Conservation (phyloP, 1,139 yeast species). For the Scheffersomyces insectosa region DNA sequence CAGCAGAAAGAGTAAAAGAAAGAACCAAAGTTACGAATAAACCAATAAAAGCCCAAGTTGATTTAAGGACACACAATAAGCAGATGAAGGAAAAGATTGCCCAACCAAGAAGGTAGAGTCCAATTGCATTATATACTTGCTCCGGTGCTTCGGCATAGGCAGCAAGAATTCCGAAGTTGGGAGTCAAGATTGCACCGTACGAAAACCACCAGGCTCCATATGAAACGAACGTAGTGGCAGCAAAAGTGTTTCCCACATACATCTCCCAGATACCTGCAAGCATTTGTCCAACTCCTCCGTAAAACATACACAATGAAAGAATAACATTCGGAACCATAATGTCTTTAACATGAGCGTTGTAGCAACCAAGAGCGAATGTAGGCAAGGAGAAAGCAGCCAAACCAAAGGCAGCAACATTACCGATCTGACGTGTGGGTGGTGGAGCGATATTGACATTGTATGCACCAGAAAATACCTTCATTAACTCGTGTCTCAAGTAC, state of each 20-base stretch:
- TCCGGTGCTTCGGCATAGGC: slow-evolving; percentile 22
- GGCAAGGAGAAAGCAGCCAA: not conserved
- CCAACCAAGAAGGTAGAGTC: slow-evolving; percentile 48
- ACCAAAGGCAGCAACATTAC: not conserved
- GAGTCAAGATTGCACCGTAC: slow-evolving; percentile 35
- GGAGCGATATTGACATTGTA: slow-evolving; percentile 52
- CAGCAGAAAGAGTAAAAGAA: slow-evolving; percentile 45
- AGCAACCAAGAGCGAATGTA: not conserved
- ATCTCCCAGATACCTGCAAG: slow-evolving; percentile 57
- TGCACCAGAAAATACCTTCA: slow-evolving; percentile 41
- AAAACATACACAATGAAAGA: slow-evolving; percentile 48
- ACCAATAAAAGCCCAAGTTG: slow-evolving; percentile 41
- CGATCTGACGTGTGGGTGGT: slow-evolving; percentile 12
- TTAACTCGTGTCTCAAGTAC: slow-evolving; percentile 31
- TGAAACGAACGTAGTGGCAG: slow-evolving; percentile 35
- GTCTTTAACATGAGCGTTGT: not conserved
- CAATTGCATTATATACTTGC: slow-evolving; percentile 36
- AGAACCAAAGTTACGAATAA: slow-evolving; percentile 38
- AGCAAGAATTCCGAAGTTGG: slow-evolving; percentile 31
- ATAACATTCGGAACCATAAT: slow-evolving; percentile 42
- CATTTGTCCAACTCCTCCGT: slow-evolving; percentile 50
- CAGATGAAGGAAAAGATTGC: slow-evolving; percentile 43
- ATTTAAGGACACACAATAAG: slow-evolving; percentile 40
- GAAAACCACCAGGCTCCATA: slow-evolving; percentile 41
- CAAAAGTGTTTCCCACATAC: slow-evolving; percentile 34